Base-by-base conservation (phyloP, 768 basidiomycete genomes). In the Mrakia hoshinonis region DNA sequence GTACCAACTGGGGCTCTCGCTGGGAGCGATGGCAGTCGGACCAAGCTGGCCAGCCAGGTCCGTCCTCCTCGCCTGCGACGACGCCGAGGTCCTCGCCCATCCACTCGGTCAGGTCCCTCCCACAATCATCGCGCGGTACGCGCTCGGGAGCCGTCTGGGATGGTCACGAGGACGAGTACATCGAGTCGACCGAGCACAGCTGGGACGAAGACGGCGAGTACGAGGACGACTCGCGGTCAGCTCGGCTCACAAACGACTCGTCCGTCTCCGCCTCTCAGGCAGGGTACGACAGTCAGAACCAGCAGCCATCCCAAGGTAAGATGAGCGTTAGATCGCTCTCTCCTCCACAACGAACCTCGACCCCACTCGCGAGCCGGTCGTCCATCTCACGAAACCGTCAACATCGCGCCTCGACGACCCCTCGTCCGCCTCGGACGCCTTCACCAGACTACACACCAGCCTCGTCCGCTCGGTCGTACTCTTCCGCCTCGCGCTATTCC, bases 1-100 rank as follows among this genome's bases (percentile, higher is more conserved):
- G 89, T 12, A 82, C 82, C 69, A 88, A 85, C 76, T 94, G 91
- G 91, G 85, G 83, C 38, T 87, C 86, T 38, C 91, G 91, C 79
- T 94, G 92, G 92, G 81, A 81, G 76, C 69, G 76, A 75, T 18
- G 74, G 71, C 34, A 60, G 72, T 39, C 70, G 39, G 24, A 58
- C 67, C 13, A 66, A 47, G 24, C 48, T 31, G 60, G 69, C 12
- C 49, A 52, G n/a, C 52, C 51, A 13, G 68, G 72, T 39, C 15
- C 65, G 26, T 72, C 73, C 24, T 66, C 69, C 18, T 39, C 67
- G 22, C 63, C 68, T 78, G 77, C 68, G 78, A 81, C 55, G 78
- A 82, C 70, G 81, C 83, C 65, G 78, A 81, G 5, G 80, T 82
- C 75, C 82, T 58, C 58, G 18, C 60, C 68, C 4, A 3, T 68